These are phyloP conservation scores for Penicillium sp. DNA, from an alignment of 2,329 filamentous ascomycete species.

Conservation along the genomic window DNA sequence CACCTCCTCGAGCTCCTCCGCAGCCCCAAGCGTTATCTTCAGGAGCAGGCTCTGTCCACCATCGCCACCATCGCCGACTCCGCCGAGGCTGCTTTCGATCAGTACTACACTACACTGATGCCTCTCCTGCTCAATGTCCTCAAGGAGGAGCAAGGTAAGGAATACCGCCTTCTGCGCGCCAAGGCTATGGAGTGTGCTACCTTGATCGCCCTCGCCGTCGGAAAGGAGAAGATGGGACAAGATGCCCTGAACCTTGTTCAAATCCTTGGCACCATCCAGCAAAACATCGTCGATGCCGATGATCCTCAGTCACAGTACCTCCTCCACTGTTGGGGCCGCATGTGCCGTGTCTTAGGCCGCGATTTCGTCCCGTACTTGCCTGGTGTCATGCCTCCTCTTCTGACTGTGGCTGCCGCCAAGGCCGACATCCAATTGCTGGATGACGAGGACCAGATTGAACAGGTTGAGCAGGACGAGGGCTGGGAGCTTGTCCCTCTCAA, in stretches of 20 bases:
- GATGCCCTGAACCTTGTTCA: conserved; percentile 88
- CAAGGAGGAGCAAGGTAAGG: conserved; percentile 86
- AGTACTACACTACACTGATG: conserved; percentile 97
- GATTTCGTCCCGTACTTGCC: conserved; percentile 93
- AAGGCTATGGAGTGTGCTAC: conserved; percentile 99
- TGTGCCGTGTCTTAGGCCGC: conserved; percentile 89
- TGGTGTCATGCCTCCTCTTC: conserved; percentile 89
- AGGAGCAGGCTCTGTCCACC: conserved; percentile 95
- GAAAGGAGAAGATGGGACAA: conserved; percentile 83
- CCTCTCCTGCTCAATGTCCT: conserved; percentile 88
- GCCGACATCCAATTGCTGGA: conserved; percentile 96
- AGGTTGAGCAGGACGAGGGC: conserved; percentile 90
- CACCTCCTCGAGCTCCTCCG: conserved; percentile 85
- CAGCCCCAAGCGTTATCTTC: conserved; percentile 91
- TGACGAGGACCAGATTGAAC: conserved; percentile 89
- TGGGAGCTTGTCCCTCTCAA: conserved; percentile 98
- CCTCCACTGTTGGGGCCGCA: conserved; percentile 98
- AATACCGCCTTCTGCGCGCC: conserved; percentile 84
- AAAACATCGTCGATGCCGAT: conserved; percentile 82
- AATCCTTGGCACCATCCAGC: conserved; percentile 82
- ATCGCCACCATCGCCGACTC: conserved; percentile 99
- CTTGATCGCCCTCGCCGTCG: conserved; percentile 87
- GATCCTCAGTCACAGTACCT: conserved; percentile 96
- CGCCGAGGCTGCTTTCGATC: conserved; percentile 88
- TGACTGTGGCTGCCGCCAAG: conserved; percentile 89